Evolutionary conservation across 2,329 filamentous ascomycete species (phyloP).

Genomic region (Cytospora paraplurivora): DNA sequence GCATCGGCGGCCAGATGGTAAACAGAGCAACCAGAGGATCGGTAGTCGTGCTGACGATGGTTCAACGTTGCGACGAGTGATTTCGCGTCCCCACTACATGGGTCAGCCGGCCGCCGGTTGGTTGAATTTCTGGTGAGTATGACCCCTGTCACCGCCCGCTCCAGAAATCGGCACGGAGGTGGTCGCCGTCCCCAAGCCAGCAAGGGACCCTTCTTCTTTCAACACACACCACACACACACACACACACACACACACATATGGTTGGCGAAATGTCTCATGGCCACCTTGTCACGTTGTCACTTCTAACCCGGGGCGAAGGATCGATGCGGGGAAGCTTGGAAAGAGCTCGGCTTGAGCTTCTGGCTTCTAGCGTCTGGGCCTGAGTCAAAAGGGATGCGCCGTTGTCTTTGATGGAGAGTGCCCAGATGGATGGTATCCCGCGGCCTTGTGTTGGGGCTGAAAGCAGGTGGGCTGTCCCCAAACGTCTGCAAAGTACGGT

Average conservation of each 20-base stretch:
- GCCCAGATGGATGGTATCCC: neutral
- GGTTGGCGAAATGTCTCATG: conserved; percentile 4
- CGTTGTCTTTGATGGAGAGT: neutral
- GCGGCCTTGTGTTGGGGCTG: conserved; percentile 4
- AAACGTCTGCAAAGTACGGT: neutral
- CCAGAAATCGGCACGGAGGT: neutral
- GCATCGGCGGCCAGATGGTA: neutral
- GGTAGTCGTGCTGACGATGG: conserved; percentile 11
- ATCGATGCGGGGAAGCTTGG: conserved; percentile 25
- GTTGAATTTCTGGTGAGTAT: neutral
- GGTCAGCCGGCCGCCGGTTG: conserved; percentile 1
- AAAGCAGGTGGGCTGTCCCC: conserved; percentile 3
- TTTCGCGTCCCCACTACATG: conserved; percentile 11
- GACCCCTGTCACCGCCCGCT: neutral
- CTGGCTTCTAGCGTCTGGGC: conserved; percentile 12
- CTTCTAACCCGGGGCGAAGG: conserved; percentile 22
- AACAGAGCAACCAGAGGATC: neutral
- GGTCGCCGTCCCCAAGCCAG: neutral
- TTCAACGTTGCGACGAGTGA: neutral
- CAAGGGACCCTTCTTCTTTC: neutral
- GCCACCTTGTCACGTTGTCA: conserved; percentile 16
- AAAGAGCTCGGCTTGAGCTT: conserved; percentile 10
- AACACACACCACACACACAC: no score
- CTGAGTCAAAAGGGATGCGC: conserved; percentile 7
- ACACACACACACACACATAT: neutral